phyloP scores from a whole-genome alignment of 2,329 filamentous ascomycete genomes.

The Hypoxylon sp. region DNA sequence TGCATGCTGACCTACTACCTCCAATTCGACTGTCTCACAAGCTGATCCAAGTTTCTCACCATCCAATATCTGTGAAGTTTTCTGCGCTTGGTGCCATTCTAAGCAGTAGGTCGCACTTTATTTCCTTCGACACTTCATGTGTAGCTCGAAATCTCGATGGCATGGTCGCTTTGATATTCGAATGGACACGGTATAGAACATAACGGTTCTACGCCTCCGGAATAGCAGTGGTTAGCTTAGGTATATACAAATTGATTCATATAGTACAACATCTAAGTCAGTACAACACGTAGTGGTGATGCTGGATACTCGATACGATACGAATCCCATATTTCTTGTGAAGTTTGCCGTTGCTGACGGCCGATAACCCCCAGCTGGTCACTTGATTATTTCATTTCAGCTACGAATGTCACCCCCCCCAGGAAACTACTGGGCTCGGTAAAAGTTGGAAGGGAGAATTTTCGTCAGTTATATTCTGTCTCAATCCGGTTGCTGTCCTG shows the following conservation, averaged over 20 bases:
- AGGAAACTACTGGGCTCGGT: not conserved
- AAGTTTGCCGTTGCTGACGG: slow-evolving; percentile 11
- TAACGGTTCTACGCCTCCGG: slow-evolving; percentile 5
- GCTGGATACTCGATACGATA: slow-evolving; percentile 16
- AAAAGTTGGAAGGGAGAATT: slow-evolving; percentile 4
- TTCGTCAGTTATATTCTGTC: not conserved
- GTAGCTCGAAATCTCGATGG: not conserved
- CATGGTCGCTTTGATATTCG: slow-evolving; percentile 9
- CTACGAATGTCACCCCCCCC: slow-evolving; percentile 1
- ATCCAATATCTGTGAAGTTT: not conserved
- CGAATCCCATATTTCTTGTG: not conserved
- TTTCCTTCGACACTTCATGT: not conserved
- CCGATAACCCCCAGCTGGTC: slow-evolving; percentile 13
- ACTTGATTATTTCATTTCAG: slow-evolving; percentile 15
- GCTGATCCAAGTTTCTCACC: not conserved
- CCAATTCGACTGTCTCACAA: not conserved
- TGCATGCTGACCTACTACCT: not conserved
- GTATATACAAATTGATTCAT: slow-evolving; percentile 26
- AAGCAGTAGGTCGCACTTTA: not conserved
- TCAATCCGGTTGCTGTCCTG: not conserved
- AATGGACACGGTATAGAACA: slow-evolving; percentile 11
- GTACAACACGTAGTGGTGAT: slow-evolving; percentile 6
- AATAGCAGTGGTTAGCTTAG: slow-evolving; percentile 23
- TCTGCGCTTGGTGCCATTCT: not conserved
- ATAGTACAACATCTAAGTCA: slow-evolving; percentile 33